phyloP scores from a whole-genome alignment of 257 asterid species.

The Coffea canephora region DNA sequence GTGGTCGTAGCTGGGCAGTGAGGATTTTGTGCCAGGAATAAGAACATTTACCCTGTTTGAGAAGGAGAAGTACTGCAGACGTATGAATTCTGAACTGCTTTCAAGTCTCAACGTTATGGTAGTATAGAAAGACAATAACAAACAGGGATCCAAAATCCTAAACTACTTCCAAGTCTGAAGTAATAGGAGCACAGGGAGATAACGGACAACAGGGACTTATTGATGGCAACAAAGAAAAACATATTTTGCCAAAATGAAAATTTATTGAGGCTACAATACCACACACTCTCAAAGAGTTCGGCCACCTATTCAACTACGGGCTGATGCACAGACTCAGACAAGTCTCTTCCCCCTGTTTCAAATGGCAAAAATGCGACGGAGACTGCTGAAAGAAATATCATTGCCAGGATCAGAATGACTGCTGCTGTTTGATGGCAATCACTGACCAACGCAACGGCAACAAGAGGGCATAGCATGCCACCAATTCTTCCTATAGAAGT shows the following conservation, averaged over 20 bases:
- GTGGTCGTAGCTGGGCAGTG: no score
- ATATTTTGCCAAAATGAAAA: not conserved
- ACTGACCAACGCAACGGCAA: slow-evolving; percentile 57
- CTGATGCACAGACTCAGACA: slow-evolving; percentile 20
- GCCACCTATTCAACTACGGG: not conserved
- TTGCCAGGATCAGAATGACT: slow-evolving; percentile 40
- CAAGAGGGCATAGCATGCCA: slow-evolving; percentile 71
- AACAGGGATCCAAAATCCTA: no score
- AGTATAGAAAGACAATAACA: no score
- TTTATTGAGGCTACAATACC: not conserved
- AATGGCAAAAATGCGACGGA: slow-evolving; percentile 46
- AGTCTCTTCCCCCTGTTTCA: slow-evolving; percentile 31
- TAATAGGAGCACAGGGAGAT: no score
- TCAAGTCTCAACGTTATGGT: no score
- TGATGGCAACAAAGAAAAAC: not conserved
- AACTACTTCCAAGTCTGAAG: no score
- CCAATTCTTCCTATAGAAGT: slow-evolving; percentile 56
- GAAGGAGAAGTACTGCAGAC: no score
- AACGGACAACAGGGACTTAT: no score
- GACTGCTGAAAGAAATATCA: slow-evolving; percentile 42
- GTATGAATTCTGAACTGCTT: no score
- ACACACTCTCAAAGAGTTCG: not conserved
- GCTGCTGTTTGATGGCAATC: slow-evolving; percentile 55
- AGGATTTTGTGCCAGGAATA: no score
- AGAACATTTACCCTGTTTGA: no score